phyloP scores from a whole-genome alignment of 306 rosid genomes.

The Erythrophleum fordii region DNA sequence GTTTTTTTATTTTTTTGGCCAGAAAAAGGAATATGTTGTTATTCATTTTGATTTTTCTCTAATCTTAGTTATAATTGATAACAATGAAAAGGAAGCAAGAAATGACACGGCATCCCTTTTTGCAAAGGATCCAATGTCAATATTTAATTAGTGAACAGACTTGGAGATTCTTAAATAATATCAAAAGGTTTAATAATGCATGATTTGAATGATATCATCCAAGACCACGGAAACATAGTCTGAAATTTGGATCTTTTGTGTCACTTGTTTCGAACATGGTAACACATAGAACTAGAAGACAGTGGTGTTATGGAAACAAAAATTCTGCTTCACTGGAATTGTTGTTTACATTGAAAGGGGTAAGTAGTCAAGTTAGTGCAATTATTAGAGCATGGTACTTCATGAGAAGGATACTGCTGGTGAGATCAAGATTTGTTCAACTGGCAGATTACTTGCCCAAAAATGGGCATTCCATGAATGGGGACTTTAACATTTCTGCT shows the following conservation, averaged over 20 bases:
- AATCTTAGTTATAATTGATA: not conserved
- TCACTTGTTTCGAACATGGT: not conserved
- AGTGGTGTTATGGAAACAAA: not conserved
- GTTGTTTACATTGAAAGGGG: too few species aligned
- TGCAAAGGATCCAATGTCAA: not conserved
- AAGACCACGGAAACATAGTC: not conserved
- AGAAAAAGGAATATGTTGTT: too few species aligned
- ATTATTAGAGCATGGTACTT: not conserved
- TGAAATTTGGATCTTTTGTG: not conserved
- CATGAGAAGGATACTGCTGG: too few species aligned
- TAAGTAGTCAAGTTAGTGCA: not conserved
- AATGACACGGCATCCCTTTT: not conserved
- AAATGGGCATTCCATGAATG: not conserved
- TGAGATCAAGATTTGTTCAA: too few species aligned
- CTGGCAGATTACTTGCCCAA: not conserved
- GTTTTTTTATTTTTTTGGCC: too few species aligned
- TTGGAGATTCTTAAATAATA: not conserved
- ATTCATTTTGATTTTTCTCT: not conserved
- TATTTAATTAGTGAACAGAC: not conserved
- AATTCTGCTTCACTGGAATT: not conserved
- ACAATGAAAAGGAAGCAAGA: not conserved
- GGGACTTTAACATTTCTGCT: not conserved
- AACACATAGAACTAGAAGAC: not conserved
- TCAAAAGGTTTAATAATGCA: not conserved
- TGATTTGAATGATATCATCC: not conserved